Conservation (phyloP, 1,284 basidiomycete species). For the Fomitopsis schrenkii region DNA sequence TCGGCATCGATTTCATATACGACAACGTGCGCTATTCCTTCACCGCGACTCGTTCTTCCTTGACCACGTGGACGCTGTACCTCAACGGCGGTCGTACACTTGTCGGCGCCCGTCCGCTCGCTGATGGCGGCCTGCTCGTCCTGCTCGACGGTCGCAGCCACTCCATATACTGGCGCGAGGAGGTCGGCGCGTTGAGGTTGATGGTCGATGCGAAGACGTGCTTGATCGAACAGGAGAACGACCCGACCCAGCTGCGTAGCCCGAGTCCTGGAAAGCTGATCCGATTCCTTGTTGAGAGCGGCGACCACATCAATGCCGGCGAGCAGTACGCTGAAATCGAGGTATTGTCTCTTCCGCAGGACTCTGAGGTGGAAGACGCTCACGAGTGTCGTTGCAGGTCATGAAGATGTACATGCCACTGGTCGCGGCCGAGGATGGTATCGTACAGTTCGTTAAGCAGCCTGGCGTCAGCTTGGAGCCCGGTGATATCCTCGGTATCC, state of each 20-base stretch:
- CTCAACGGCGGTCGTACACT: conserved; percentile 92
- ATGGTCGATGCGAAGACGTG: conserved; percentile 98
- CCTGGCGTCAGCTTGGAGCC: conserved; percentile 95
- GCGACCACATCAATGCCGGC: conserved; percentile 94
- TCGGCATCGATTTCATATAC: conserved; percentile 97
- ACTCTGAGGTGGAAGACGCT: conserved; percentile 9
- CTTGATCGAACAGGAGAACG: conserved; percentile 98
- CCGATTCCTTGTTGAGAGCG: conserved; percentile 93
- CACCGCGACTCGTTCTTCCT: conserved; percentile 90
- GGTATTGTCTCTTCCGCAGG: conserved; percentile 37
- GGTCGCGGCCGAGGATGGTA: conserved; percentile 93
- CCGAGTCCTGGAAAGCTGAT: conserved; percentile 98
- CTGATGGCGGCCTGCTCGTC: conserved; percentile 93
- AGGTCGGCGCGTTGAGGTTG: conserved; percentile 90
- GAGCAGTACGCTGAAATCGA: conserved; percentile 99
- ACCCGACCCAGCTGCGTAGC: conserved; percentile 95
- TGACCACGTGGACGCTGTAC: conserved; percentile 89
- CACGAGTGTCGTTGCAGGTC: conserved; percentile 47
- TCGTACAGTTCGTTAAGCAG: conserved; percentile 97
- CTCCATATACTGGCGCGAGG: conserved; percentile 98
- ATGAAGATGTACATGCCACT: conserved; percentile 99
- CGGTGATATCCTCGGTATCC: conserved; percentile 97
- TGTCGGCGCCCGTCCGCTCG: conserved; percentile 87
- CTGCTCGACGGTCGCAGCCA: conserved; percentile 93
- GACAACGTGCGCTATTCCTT: conserved; percentile 96